Evolutionary conservation across 768 basidiomycete genomes (phyloP), one percentile per base, ranked within the genome.

Genomic region (Chalciporus piperatus): DNA sequence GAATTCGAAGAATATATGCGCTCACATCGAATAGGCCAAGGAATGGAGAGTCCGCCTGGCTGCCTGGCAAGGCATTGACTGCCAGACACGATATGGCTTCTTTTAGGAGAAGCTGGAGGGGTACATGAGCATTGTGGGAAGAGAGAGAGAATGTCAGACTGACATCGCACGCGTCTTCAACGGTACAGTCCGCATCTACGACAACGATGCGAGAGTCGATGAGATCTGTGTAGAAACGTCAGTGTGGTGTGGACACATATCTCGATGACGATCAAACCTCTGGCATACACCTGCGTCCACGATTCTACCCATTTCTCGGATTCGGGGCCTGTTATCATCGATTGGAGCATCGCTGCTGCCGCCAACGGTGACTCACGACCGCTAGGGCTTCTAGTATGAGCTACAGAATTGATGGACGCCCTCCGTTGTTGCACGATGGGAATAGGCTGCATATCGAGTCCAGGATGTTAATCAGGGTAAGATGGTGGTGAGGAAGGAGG

Each of bases 131-230:
- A 30, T 35, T 23, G 40, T 2, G 22, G 25, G 16, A 19, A n/a
- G 13, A 25, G 30, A 45, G 42, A 32, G 12, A 7, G 39, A 30
- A 22, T 17, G 19, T 11, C 20, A 43, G 41, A 71, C 77, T 61
- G 60, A 86, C 89, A 56, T 89, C 88, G 61, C 89, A 92, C 12
- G 89, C 89, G 40, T 88, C 85, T 65, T 92, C 89, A 16, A 92
- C 90, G 44, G 79, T 84, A 8, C 78, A 82, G 41, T 89, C 82
- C n/a, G 80, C 80, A 48, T 84, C 82, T 10, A 92, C 76, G 23
- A 75, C 72, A 14, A 89, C 79, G 43, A 91, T 76, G 3, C 78
- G 80, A 40, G 78, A 77, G 64, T 89, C 87, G 55, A 89, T 82
- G 22, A 91, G 73, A 62, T 87, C 89, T 90, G 51, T 9, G 14